These are phyloP conservation scores for Fallopia convolvulus DNA, from an alignment of 148 eudicot species.

Conservation along the genomic window DNA sequence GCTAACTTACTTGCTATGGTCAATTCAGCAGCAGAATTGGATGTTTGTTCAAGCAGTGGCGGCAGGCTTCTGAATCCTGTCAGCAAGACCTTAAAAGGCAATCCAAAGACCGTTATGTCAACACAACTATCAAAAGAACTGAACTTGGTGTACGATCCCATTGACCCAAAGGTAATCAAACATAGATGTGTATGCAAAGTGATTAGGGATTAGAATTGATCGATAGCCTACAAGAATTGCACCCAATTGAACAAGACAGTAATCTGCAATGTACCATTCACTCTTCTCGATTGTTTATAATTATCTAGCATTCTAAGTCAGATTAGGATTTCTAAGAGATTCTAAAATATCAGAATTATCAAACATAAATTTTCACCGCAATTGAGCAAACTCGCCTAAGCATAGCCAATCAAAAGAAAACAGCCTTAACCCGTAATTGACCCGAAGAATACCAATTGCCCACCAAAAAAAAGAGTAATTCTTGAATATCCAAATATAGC, in stretches of 20 bases:
- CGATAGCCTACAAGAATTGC: neutral
- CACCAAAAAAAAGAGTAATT: neutral
- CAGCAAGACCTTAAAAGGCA: constrained; percentile 48
- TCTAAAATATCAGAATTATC: neutral
- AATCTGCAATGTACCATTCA: neutral
- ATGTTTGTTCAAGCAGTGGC: constrained; percentile 64
- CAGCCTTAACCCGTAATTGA: neutral
- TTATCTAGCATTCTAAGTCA: neutral
- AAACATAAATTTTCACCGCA: neutral
- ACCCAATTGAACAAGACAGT: neutral
- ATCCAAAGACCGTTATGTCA: neutral
- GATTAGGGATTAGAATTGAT: neutral
- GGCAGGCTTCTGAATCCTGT: constrained; percentile 80
- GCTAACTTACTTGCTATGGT: constrained; percentile 64
- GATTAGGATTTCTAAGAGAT: neutral
- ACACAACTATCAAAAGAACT: neutral
- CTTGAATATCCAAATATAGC: neutral
- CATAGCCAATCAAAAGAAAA: neutral
- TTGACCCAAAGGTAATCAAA: neutral
- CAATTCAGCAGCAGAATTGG: constrained; percentile 65
- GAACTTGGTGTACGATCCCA: neutral
- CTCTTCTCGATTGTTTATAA: neutral
- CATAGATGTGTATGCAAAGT: neutral
- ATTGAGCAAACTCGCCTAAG: neutral
- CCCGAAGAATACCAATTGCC: neutral